phyloP scores from a whole-genome alignment of 164 flowering plant genomes.

The Liquidambar formosana region DNA sequence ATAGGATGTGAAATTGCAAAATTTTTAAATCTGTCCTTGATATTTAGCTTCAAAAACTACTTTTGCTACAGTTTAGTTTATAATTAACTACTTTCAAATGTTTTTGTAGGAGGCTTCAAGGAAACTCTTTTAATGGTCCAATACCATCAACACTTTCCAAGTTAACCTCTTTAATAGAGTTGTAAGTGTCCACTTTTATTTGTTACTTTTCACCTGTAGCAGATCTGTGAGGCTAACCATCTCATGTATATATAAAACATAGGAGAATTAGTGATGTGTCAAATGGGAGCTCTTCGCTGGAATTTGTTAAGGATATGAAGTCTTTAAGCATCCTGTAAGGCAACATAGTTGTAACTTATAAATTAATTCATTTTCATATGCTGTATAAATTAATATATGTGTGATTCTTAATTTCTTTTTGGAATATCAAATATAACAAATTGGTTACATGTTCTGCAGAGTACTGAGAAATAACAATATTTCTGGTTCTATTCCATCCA shows the following conservation, averaged over 20 bases:
- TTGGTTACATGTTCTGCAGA: slow-evolving; percentile 31
- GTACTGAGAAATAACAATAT: slow-evolving; percentile 62
- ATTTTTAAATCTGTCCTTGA: neutral
- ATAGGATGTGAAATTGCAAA: neutral
- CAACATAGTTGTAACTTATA: neutral
- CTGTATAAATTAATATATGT: neutral
- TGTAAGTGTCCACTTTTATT: slow-evolving; percentile 44
- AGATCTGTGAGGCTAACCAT: slow-evolving; percentile 8
- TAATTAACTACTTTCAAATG: neutral
- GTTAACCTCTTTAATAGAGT: slow-evolving; percentile 51
- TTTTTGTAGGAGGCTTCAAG: slow-evolving; percentile 64
- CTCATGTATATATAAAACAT: neutral
- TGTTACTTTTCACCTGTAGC: neutral
- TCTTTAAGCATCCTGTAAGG: slow-evolving; percentile 52
- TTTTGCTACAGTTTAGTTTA: neutral
- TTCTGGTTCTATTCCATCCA: slow-evolving; percentile 58
- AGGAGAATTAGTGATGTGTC: slow-evolving; percentile 77
- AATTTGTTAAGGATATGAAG: slow-evolving; percentile 52
- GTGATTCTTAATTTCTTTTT: neutral
- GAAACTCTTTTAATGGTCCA: slow-evolving; percentile 74
- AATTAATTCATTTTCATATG: neutral
- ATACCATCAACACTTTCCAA: slow-evolving; percentile 68
- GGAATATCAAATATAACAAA: neutral
- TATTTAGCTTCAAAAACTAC: neutral
- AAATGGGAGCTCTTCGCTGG: slow-evolving; percentile 64